Conservation (phyloP, 2,329 filamentous ascomycete genomes). For the Dothidotthia symphoricarpi region DNA sequence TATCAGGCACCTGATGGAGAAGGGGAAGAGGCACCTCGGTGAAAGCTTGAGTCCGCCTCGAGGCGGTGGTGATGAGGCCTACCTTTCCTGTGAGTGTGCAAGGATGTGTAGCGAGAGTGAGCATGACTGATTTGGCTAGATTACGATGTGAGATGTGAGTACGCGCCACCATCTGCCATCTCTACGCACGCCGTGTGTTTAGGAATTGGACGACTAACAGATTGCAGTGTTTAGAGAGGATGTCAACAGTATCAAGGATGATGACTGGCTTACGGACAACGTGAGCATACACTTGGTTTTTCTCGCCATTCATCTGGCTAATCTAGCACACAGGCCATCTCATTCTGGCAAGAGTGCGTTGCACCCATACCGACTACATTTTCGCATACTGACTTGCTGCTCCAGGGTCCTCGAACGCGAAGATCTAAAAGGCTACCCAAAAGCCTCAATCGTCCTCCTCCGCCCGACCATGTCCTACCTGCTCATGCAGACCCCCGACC, state of each 20-base stretch:
- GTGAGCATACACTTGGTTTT: constrained; percentile 47
- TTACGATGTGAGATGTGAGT: constrained; percentile 63
- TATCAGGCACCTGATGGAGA: constrained; percentile 25
- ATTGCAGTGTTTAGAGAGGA: constrained; percentile 79
- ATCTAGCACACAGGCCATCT: constrained; percentile 67
- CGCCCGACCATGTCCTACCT: constrained; percentile 92
- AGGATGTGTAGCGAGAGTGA: background rate
- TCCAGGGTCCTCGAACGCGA: constrained; percentile 81
- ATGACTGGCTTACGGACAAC: constrained; percentile 95
- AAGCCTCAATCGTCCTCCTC: constrained; percentile 84
- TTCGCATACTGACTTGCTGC: constrained; percentile 3
- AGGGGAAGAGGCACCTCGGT: constrained; percentile 30
- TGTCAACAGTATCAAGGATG: constrained; percentile 76
- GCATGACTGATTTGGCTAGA: constrained; percentile 47
- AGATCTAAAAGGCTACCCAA: constrained; percentile 73
- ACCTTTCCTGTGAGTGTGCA: constrained; percentile 63
- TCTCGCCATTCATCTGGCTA: constrained; percentile 1
- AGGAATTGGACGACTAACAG: constrained; percentile 15
- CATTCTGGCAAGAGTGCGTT: constrained; percentile 91
- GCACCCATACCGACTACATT: background rate
- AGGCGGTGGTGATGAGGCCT: constrained; percentile 56
- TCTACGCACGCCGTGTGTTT: constrained; percentile 1
- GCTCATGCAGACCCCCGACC: constrained; percentile 70
- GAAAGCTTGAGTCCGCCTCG: constrained; percentile 41
- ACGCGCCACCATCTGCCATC: constrained; percentile 15